Conservation (phyloP, 345 rosid genomes). For the Aegle marmelos region DNA sequence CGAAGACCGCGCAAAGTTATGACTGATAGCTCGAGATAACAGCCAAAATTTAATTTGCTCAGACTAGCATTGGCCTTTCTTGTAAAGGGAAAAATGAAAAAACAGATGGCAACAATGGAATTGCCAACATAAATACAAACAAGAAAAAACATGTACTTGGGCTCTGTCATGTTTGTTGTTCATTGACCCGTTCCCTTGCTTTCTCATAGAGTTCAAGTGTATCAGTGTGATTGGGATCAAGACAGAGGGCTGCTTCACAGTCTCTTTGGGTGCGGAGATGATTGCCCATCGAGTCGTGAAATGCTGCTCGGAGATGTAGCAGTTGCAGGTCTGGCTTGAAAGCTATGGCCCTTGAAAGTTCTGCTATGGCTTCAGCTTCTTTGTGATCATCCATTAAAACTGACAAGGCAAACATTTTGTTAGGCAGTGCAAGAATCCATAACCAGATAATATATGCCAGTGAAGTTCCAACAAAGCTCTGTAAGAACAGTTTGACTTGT, state of each 20-base stretch:
- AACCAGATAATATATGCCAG: not conserved
- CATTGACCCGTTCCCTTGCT: conserved; percentile 41
- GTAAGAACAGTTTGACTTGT: not conserved
- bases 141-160: conserved; percentile 5
- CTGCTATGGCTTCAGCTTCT: conserved; percentile 81
- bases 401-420: conserved; percentile 28
- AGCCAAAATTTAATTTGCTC: conserved; percentile 23
- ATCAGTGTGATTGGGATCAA: conserved; percentile 64
- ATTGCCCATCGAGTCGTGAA: conserved; percentile 80
- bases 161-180: conserved; percentile 31
- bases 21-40: conserved; percentile 24
- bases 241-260: conserved; percentile 95
- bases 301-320: conserved; percentile 91
- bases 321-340: conserved; percentile 96
- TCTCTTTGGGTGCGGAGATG: conserved; percentile 54
- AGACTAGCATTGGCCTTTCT: conserved; percentile 25
- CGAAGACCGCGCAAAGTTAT: not conserved
- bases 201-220: conserved; percentile 61
- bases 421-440: conserved; percentile 1
- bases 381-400: conserved; percentile 96
- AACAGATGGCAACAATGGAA: conserved; percentile 24
- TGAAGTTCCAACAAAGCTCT: not conserved
- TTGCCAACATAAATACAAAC: conserved; percentile 14
- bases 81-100: conserved; percentile 2
- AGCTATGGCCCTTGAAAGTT: conserved; percentile 72